These are phyloP conservation scores for Debaryomyces hansenii DNA, from an alignment of 805 yeast genomes.

Conservation along the genomic window DNA sequence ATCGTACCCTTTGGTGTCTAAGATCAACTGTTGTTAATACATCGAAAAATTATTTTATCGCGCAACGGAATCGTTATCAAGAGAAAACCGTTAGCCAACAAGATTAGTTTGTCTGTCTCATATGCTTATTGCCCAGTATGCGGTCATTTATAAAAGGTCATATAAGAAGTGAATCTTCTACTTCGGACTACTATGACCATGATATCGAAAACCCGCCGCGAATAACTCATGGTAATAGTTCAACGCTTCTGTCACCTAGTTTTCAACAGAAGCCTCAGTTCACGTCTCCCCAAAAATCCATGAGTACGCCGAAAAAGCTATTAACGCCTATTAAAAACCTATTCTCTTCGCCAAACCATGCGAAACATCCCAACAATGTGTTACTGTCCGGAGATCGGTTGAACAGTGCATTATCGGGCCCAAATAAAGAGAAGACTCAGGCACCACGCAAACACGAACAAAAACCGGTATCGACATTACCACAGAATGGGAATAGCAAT, in stretches of 20 bases:
- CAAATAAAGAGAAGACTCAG: not conserved
- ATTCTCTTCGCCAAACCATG: constrained; percentile 21
- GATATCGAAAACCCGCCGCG: constrained; percentile 5
- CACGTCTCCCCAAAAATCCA: constrained; percentile 17
- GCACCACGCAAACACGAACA: not conserved
- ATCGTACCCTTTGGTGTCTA: too few species aligned
- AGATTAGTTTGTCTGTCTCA: too few species aligned
- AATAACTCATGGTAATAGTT: constrained; percentile 4
- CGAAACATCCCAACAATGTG: constrained; percentile 7
- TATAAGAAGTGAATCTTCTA: constrained; percentile 17
- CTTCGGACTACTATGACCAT: constrained; percentile 6
- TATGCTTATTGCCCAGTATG: constrained; percentile 11
- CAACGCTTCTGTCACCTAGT: constrained; percentile 23
- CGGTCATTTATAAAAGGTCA: constrained; percentile 31
- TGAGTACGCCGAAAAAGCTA: constrained; percentile 36
- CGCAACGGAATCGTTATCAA: not conserved
- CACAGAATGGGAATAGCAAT: not conserved
- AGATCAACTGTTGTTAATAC: too few species aligned
- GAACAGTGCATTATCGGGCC: constrained; percentile 6
- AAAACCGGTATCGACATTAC: not conserved
- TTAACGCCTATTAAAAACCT: constrained; percentile 36
- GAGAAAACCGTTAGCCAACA: too few species aligned
- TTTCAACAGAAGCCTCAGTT: constrained; percentile 15
- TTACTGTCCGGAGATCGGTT: constrained; percentile 7
- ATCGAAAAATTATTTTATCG: not conserved